phyloP scores from a whole-genome alignment of 495 filamentous ascomycete species.

The Tetracladium setigerum region DNA sequence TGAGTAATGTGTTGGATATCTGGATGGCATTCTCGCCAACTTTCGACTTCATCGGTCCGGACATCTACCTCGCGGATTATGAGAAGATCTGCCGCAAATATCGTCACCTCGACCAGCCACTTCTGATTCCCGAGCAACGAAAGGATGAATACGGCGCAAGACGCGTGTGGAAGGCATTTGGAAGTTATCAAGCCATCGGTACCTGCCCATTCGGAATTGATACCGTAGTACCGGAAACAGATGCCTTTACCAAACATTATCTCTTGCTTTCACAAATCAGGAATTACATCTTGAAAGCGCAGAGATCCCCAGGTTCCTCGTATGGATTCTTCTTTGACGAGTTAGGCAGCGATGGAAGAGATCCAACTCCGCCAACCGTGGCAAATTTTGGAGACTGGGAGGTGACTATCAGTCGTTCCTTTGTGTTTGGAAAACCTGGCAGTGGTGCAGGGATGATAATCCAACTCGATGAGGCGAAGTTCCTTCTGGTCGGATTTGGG shows the following conservation, averaged over 20 bases:
- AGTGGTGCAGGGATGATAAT: conserved; percentile 40
- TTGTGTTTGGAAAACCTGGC: conserved; percentile 39
- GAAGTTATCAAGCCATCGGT: conserved; percentile 34
- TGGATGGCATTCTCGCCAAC: conserved; percentile 35
- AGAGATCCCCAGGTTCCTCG: conserved; percentile 24
- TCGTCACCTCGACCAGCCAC: conserved; percentile 34
- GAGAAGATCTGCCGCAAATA: conserved; percentile 32
- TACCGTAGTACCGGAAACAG: conserved; percentile 20
- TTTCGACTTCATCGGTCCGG: conserved; percentile 41
- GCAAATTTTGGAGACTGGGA: conserved; percentile 19
- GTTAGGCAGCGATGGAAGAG: conserved; percentile 8
- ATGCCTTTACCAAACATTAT: conserved; percentile 34
- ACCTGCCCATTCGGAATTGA: conserved; percentile 41
- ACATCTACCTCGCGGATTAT: conserved; percentile 42
- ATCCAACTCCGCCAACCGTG: neutral
- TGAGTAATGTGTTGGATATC: conserved; percentile 34
- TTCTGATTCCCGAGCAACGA: conserved; percentile 45
- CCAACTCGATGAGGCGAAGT: conserved; percentile 27
- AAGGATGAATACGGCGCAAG: conserved; percentile 39
- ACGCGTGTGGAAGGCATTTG: conserved; percentile 36
- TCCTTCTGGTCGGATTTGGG: conserved; percentile 40
- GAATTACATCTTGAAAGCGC: conserved; percentile 33
- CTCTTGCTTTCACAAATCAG: conserved; percentile 28
- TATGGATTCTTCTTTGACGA: conserved; percentile 46
- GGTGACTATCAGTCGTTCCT: conserved; percentile 33